A percentile compares a stretch with the other conserved stretches of the same genome.
These are phyloP conservation scores for Elongisporangium anandrum DNA, from an alignment of 352 stramenopile species.

Conservation along the genomic window DNA sequence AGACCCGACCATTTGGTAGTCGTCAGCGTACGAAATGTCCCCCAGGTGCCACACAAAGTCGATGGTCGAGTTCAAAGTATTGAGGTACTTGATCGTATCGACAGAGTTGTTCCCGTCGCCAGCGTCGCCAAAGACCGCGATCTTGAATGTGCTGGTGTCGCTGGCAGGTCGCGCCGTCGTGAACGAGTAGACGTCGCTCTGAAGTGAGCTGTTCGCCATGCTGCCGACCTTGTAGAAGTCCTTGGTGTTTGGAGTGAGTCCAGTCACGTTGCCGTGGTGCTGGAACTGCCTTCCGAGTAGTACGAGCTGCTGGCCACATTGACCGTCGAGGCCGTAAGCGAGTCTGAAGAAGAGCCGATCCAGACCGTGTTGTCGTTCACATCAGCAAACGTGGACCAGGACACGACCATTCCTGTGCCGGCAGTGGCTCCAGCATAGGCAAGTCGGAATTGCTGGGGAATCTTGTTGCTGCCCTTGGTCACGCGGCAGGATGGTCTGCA, in stretches of 20 bases:
- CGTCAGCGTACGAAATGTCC: conserved; percentile 53
- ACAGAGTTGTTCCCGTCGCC: conserved; percentile 36
- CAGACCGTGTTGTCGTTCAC: conserved; percentile 41
- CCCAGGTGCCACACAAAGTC: conserved; percentile 72
- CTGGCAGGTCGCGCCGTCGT: conserved; percentile 18
- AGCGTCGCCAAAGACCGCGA: conserved; percentile 53
- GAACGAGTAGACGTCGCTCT: conserved; percentile 26
- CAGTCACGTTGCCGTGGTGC: conserved; percentile 27
- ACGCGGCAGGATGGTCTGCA: conserved; percentile 35
- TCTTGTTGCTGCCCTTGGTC: conserved; percentile 30
- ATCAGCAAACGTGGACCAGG: conserved; percentile 47
- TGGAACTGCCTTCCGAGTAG: conserved; percentile 46
- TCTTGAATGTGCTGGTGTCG: conserved; percentile 32
- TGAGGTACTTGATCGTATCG: conserved; percentile 34
- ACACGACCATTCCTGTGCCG: conserved; percentile 53
- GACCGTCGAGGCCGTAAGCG: conserved; percentile 14
- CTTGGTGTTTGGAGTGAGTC: conserved; percentile 23
- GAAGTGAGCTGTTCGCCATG: conserved; percentile 12
- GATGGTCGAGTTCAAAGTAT: conserved; percentile 23
- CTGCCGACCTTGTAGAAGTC: conserved; percentile 55
- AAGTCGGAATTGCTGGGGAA: conserved; percentile 56
- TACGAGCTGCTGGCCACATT: conserved; percentile 28
- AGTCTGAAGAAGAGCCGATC: conserved; percentile 25
- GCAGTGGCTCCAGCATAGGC: conserved; percentile 35
- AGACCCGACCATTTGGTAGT: conserved; percentile 16